A percentile compares a stretch with the other conserved stretches of the same genome.
These are phyloP conservation scores for Deakozyma indianensis DNA, from an alignment of 805 yeast genomes.

Conservation along the genomic window DNA sequence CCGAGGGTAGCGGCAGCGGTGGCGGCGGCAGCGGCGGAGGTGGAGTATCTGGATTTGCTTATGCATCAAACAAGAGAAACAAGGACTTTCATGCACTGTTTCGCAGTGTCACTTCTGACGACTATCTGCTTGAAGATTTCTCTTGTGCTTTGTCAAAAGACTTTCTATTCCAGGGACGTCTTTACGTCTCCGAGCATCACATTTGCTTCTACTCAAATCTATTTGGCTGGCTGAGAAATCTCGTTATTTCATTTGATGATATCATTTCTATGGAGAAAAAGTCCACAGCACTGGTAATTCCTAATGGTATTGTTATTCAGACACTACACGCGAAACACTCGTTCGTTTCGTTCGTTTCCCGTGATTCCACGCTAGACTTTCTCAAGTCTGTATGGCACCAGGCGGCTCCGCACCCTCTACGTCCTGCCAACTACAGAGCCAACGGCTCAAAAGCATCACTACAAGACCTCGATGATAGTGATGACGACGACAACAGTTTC, in stretches of 20 bases:
- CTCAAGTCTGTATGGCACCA: slow-evolving; percentile 56
- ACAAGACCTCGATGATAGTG: slow-evolving; percentile 7
- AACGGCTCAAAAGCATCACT: background rate
- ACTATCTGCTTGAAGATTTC: slow-evolving; percentile 70
- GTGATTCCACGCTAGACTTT: slow-evolving; percentile 64
- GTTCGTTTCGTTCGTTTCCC: slow-evolving; percentile 75
- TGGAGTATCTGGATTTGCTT: slow-evolving; percentile 8
- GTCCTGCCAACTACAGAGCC: slow-evolving; percentile 5
- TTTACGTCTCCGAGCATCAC: slow-evolving; percentile 65
- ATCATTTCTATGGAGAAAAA: slow-evolving; percentile 64
- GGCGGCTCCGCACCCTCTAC: slow-evolving; percentile 17
- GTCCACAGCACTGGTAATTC: slow-evolving; percentile 77
- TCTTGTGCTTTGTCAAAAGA: slow-evolving; percentile 84
- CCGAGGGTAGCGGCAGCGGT: background rate
- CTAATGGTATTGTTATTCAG: slow-evolving; percentile 70
- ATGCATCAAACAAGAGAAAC: slow-evolving; percentile 48
- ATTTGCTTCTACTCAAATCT: slow-evolving; percentile 79
- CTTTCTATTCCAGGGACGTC: slow-evolving; percentile 72
- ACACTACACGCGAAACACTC: slow-evolving; percentile 50
- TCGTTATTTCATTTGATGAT: slow-evolving; percentile 58
- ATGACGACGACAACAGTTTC: slow-evolving; percentile 6
- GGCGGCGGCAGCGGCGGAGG: background rate
- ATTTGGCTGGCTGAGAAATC: slow-evolving; percentile 80
- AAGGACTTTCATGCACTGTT: slow-evolving; percentile 68
- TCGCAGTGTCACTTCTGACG: slow-evolving; percentile 50